Conservation (phyloP, 805 yeast genomes). For the Kazachstania bromeliacearum region DNA sequence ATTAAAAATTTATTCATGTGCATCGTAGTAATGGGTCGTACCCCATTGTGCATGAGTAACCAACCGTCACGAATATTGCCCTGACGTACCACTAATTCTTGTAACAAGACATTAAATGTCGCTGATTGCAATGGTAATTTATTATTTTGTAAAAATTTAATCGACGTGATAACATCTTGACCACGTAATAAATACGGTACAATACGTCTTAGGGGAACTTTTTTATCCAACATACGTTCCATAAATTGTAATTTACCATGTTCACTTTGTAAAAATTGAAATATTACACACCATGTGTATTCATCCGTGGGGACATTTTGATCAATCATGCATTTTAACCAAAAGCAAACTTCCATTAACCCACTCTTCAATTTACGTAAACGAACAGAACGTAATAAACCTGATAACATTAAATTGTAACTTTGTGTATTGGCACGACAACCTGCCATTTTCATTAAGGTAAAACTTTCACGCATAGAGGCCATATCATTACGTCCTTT, state of each 20-base stretch:
- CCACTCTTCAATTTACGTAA: conserved; percentile 23
- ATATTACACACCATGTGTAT: conserved; percentile 32
- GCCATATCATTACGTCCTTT: conserved; percentile 32
- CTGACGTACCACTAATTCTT: background rate
- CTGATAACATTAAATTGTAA: conserved; percentile 31
- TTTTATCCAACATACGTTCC: background rate
- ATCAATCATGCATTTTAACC: conserved; percentile 28
- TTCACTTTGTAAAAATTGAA: conserved; percentile 22
- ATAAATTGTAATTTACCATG: background rate
- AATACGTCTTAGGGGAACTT: background rate
- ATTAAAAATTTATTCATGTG: conserved; percentile 2
- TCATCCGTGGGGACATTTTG: conserved; percentile 27
- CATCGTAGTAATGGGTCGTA: background rate
- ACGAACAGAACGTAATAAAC: conserved; percentile 22
- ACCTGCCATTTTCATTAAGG: conserved; percentile 33
- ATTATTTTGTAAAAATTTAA: background rate
- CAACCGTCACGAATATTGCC: conserved; percentile 3
- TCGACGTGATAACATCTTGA: too few relatives aligned
- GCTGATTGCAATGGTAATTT: background rate
- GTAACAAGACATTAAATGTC: background rate
- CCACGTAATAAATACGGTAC: too few relatives aligned
- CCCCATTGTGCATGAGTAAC: conserved; percentile 1
- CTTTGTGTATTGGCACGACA: conserved; percentile 31
- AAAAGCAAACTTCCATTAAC: conserved; percentile 21
- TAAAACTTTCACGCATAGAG: conserved; percentile 32